Percentiles rank a stretch among this genome's conserved stretches.
Conservation (phyloP, 2,329 filamentous ascomycete species). For the Bipolaris bicolor region DNA sequence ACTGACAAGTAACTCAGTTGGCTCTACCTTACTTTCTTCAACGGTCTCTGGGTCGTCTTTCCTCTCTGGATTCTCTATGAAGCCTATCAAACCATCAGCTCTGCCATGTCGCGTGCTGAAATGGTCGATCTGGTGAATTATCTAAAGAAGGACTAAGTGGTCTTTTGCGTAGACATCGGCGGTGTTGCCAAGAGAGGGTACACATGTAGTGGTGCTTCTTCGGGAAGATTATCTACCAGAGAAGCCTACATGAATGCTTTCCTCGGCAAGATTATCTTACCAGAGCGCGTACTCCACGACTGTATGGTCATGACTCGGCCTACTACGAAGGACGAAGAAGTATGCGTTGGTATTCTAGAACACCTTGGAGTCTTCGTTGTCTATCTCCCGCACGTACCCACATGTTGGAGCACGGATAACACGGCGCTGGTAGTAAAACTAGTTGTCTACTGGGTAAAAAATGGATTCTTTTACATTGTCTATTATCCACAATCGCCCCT, state of each 20-base stretch:
- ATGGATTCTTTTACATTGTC: too few relatives aligned
- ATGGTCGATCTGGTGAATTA: conserved; percentile 49
- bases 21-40: conserved; percentile 70
- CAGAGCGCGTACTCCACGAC: too few relatives aligned
- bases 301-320: too few relatives aligned
- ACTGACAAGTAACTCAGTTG: conserved; percentile 48
- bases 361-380: too few relatives aligned
- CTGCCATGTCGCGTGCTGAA: conserved; percentile 45
- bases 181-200: not conserved
- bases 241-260: not conserved
- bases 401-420: too few relatives aligned
- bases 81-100: conserved; percentile 55
- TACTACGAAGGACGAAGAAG: too few relatives aligned
- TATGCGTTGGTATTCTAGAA: too few relatives aligned
- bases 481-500: too few relatives aligned
- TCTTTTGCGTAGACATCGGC: not conserved
- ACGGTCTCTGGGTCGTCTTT: conserved; percentile 66
- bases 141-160: conserved; percentile 40
- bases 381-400: too few relatives aligned
- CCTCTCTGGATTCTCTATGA: conserved; percentile 64
- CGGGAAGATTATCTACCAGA: not conserved
- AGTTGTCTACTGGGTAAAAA: too few relatives aligned
- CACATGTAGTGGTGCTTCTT: not conserved
- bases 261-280: too few relatives aligned
- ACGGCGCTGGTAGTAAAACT: too few relatives aligned